These are phyloP conservation scores for Auriscalpium orientale DNA, from an alignment of 768 basidiomycete genomes.

Conservation along the genomic window DNA sequence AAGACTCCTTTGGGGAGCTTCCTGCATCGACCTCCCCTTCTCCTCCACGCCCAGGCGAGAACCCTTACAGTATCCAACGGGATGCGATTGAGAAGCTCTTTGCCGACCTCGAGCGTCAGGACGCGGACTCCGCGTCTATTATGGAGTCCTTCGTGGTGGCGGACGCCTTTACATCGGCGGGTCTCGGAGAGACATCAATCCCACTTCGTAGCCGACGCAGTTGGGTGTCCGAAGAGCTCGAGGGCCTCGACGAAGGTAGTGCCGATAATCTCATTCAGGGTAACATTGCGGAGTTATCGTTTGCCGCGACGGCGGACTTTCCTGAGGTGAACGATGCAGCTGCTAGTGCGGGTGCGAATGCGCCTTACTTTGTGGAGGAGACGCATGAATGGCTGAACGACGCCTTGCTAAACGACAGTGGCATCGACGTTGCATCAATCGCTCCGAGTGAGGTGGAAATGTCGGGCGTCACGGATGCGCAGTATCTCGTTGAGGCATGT, in stretches of 20 bases:
- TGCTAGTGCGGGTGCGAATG: background rate
- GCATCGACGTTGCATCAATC: background rate
- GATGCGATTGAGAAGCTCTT: slow-evolving; percentile 6
- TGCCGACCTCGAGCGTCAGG: slow-evolving; percentile 1
- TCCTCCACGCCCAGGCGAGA: background rate
- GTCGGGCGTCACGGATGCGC: too few species aligned
- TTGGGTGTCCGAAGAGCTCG: slow-evolving; percentile 8
- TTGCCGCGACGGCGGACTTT: too few species aligned
- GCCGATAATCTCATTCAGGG: too few species aligned
- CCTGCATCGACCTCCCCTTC: slow-evolving; percentile 11
- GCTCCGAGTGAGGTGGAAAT: background rate
- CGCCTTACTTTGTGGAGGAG: background rate
- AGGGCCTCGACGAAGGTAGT: background rate
- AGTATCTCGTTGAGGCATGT: too few species aligned
- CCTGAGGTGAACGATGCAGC: too few species aligned
- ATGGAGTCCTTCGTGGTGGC: background rate
- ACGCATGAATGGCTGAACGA: background rate
- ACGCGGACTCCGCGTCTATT: background rate
- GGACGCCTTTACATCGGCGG: background rate
- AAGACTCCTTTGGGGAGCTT: slow-evolving; percentile 14
- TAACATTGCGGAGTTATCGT: too few species aligned
- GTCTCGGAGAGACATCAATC: background rate
- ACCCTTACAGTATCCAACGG: background rate
- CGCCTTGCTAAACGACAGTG: background rate
- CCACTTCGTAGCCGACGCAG: too few species aligned